phyloP scores from a whole-genome alignment of 257 asterid genomes.

The Primulina tabacum region DNA sequence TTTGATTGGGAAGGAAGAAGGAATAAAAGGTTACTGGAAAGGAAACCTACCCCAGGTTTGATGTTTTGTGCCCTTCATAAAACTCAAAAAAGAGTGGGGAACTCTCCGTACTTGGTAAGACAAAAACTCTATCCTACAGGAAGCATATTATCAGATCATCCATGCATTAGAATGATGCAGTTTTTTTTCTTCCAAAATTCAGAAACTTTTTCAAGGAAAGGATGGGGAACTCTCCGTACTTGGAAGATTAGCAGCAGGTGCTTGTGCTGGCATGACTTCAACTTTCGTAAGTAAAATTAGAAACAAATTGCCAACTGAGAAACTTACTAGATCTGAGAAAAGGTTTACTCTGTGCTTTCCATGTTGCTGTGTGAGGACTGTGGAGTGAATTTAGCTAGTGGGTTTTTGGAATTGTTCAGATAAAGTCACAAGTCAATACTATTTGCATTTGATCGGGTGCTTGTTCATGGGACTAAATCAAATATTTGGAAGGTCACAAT shows the following conservation, averaged over 20 bases:
- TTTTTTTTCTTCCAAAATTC: constrained; percentile 18
- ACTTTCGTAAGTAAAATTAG: constrained; percentile 77
- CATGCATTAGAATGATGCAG: background rate
- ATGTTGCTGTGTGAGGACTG: background rate
- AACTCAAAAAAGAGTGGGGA: constrained; percentile 8
- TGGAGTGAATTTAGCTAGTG: background rate
- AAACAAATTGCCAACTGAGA: too few relatives aligned
- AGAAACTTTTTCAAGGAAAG: constrained; percentile 71
- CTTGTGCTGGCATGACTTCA: constrained; percentile 99
- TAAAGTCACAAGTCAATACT: background rate
- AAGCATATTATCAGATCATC: constrained; percentile 18
- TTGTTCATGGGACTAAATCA: background rate
- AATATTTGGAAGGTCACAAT: background rate
- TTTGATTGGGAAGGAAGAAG: constrained; percentile 79
- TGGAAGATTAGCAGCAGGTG: constrained; percentile 98
- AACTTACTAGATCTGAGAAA: background rate
- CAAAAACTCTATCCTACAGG: constrained; percentile 17
- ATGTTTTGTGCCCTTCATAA: constrained; percentile 11
- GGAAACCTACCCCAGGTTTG: constrained; percentile 95
- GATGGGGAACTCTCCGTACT: constrained; percentile 80
- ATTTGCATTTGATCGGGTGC: background rate
- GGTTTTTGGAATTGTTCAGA: too few relatives aligned
- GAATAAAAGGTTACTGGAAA: constrained; percentile 96
- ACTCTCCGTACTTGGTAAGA: constrained; percentile 37
- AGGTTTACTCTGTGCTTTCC: background rate